Evolutionary conservation across 148 eudicot species (phyloP), one percentile per base, ranked within the genome.

Genomic region (Hydrangea macrophylla): DNA sequence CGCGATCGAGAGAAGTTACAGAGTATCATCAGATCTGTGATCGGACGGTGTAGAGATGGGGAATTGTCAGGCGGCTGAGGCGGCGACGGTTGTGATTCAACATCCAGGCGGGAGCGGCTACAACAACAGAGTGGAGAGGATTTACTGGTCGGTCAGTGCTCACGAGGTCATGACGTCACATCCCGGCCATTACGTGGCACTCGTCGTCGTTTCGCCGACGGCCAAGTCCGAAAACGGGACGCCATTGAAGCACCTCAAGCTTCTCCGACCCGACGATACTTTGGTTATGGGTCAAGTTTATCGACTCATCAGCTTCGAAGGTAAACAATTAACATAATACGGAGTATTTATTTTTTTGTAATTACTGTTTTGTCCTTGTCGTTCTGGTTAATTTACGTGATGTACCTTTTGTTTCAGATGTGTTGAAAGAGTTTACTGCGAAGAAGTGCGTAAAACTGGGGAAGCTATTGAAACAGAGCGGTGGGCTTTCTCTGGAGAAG

Each of bases 31-130:
- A 26, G 69, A 45, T 44, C 26, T 48, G 32, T 59, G 25, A 4
- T 18, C 3, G 35, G 9, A 28, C 26, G 64, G 69, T 28, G 39
- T n/a, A 69, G 55, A 27, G 36, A 91, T 86, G 97, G 97, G 97
- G 69, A 91, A 91, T 68, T 88, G 95, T 62, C 95, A 91, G 30
- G 88, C 95, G 58, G 87, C 88, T 6, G 92, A 86, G 70, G 85
- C 81, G 32, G 88, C 88, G 58, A 64, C 86, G 24, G 94, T 84
- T 81, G 73, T 84, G 76, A 75, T 91, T 31, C 88, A 79, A 56
- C 94, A 88, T 53, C 88, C 87, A 0, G 76, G 68, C n/a, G n/a
- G n/a, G n/a, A n/a, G n/a, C n/a, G n/a, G n/a, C n/a, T n/a, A n/a
- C n/a, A n/a, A n/a, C 15, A 84, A 72, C 28, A 85, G 72, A 55